These are phyloP conservation scores for Talaromyces sp. DNA, from an alignment of 2,329 filamentous ascomycete species.

Conservation along the genomic window DNA sequence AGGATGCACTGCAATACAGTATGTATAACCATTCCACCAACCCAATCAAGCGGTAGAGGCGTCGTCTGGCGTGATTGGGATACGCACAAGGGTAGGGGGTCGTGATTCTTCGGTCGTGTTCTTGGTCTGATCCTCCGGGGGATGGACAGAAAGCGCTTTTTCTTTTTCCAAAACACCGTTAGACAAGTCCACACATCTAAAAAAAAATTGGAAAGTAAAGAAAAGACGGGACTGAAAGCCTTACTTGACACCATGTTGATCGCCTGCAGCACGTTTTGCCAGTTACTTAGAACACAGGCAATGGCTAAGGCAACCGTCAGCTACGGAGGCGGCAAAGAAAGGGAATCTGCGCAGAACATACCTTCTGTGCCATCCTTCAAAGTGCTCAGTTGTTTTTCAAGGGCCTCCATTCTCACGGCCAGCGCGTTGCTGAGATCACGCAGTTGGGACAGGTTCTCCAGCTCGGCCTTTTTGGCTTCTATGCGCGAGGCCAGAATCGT, in stretches of 20 bases:
- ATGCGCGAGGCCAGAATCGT: conserved; percentile 57
- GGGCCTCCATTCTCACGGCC: conserved; percentile 57
- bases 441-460: conserved; percentile 57
- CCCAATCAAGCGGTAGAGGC: neutral
- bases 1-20: neutral
- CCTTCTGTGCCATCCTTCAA: conserved; percentile 59
- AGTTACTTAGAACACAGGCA: conserved; percentile 61
- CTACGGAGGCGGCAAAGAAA: neutral
- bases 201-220: neutral
- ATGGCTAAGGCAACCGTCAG: conserved; percentile 42
- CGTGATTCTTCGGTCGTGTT: conserved; percentile 16
- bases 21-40: neutral
- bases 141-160: neutral
- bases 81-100: conserved; percentile 39
- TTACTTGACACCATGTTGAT: conserved; percentile 61
- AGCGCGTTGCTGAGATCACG: conserved; percentile 58
- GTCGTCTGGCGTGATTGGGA: conserved; percentile 28
- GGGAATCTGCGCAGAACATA: conserved; percentile 16
- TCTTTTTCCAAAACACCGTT: neutral
- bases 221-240: conserved; percentile 18
- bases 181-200: neutral
- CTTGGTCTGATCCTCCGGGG: neutral
- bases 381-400: conserved; percentile 57
- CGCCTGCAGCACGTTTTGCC: conserved; percentile 60
- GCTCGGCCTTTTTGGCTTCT: conserved; percentile 57